Conservation (phyloP, 2,329 filamentous ascomycete species). For the Ilyonectria mors-panacis region DNA sequence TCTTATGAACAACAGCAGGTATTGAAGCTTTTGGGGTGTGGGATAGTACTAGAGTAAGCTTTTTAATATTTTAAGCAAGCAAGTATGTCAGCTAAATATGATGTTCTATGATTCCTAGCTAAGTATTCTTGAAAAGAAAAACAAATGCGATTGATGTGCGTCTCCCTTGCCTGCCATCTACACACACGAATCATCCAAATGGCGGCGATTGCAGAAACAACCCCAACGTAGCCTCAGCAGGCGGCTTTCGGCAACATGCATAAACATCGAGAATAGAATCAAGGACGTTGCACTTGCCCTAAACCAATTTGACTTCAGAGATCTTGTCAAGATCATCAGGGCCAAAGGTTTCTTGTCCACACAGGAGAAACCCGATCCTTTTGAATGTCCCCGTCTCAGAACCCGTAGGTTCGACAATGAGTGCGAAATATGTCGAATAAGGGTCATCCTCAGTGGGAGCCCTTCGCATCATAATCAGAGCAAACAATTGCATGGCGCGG, state of each 20-base stretch:
- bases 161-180: background rate
- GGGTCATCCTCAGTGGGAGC: background rate
- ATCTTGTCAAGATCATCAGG: background rate
- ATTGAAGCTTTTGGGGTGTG: too few relatives aligned
- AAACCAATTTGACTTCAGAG: constrained; percentile 8
- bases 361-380: constrained; percentile 5
- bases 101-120: too few relatives aligned
- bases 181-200: background rate
- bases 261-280: background rate
- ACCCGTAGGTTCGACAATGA: background rate
- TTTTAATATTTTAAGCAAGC: too few relatives aligned
- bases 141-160: background rate
- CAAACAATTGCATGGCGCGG: background rate
- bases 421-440: constrained; percentile 1
- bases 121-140: too few relatives aligned
- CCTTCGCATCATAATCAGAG: background rate
- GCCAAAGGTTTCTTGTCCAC: background rate
- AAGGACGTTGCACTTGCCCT: background rate
- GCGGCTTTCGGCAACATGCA: background rate
- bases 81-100: too few relatives aligned
- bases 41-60: too few relatives aligned
- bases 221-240: background rate
- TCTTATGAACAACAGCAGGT: too few relatives aligned
- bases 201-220: background rate
- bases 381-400: background rate